Evolutionary conservation across 176 grass and related monocot genomes (phyloP).

Genomic region (Ampelocalamus luodianensis): DNA sequence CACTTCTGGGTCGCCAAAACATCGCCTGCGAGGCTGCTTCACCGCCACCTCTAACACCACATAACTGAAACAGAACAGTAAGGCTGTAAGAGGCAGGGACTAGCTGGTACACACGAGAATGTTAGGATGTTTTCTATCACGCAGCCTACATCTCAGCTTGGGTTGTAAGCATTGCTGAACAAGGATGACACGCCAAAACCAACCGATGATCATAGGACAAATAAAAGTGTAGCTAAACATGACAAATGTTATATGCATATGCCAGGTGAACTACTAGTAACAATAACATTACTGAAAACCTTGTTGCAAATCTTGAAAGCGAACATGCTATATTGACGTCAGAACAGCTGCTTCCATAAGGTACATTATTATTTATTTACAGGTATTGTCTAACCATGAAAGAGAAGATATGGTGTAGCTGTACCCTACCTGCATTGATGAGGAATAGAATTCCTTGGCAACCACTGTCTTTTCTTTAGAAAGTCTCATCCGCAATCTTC

Average conservation of each 20-base stretch:
- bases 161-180: neutral
- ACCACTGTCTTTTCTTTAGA: conserved; percentile 66
- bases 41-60: conserved; percentile 76
- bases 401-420: conserved; percentile 13
- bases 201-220: neutral
- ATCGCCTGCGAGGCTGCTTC: conserved; percentile 67
- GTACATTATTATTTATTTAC: conserved; percentile 2
- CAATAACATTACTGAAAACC: neutral
- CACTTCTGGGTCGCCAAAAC: conserved; percentile 69
- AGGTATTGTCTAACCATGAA: neutral
- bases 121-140: neutral
- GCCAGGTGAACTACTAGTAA: neutral
- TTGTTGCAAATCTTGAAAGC: neutral
- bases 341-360: conserved; percentile 11
- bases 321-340: neutral
- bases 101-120: neutral
- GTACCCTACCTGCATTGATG: conserved; percentile 76
- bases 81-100: neutral
- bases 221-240: neutral
- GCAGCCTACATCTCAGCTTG: neutral
- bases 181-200: neutral
- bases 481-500: conserved; percentile 78
- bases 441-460: conserved; percentile 89
- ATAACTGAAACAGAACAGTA: conserved; percentile 53
- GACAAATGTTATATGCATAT: neutral